Conservation (phyloP, 768 basidiomycete species). For the Sporobolomyces pararoseus region DNA sequence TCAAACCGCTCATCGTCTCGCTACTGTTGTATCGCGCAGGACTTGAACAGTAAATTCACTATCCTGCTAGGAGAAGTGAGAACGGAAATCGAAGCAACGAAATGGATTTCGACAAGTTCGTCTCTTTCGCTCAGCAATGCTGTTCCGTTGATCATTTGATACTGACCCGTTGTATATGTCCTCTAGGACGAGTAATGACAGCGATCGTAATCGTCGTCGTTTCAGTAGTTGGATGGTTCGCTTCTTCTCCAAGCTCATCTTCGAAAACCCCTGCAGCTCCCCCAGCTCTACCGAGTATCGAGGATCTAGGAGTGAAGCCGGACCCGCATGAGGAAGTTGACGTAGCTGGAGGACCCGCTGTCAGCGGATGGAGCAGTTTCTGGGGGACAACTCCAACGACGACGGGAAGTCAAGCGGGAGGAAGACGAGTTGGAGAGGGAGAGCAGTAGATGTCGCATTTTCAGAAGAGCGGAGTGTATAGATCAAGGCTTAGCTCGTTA, state of each 20-base stretch:
- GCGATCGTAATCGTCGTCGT: slow-evolving; percentile 37
- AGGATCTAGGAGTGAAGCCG: slow-evolving; percentile 33
- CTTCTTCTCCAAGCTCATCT: neutral
- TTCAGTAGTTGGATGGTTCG: slow-evolving; percentile 26
- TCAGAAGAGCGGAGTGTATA: too few relatives aligned
- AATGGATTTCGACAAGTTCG: slow-evolving; percentile 51
- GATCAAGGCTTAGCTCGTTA: too few relatives aligned
- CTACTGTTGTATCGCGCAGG: slow-evolving; percentile 41
- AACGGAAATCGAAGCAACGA: slow-evolving; percentile 52
- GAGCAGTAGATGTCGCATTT: neutral
- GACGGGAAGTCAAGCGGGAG: neutral
- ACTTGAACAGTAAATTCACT: slow-evolving; percentile 54
- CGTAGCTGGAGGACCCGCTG: neutral
- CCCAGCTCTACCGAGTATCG: slow-evolving; percentile 17
- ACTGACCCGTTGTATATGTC: neutral
- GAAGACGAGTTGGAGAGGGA: neutral
- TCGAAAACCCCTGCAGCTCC: neutral
- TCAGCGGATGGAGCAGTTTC: neutral
- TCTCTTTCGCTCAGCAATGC: neutral
- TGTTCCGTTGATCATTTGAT: neutral
- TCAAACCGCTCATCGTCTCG: too few relatives aligned
- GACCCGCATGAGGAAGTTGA: slow-evolving; percentile 2
- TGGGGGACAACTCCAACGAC: neutral
- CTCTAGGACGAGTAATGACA: slow-evolving; percentile 37
- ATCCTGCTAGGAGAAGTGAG: slow-evolving; percentile 51